Percentiles rank a stretch among this genome's conserved stretches.
Conservation (phyloP, 495 filamentous ascomycete genomes). For the Aspergillus steynii region DNA sequence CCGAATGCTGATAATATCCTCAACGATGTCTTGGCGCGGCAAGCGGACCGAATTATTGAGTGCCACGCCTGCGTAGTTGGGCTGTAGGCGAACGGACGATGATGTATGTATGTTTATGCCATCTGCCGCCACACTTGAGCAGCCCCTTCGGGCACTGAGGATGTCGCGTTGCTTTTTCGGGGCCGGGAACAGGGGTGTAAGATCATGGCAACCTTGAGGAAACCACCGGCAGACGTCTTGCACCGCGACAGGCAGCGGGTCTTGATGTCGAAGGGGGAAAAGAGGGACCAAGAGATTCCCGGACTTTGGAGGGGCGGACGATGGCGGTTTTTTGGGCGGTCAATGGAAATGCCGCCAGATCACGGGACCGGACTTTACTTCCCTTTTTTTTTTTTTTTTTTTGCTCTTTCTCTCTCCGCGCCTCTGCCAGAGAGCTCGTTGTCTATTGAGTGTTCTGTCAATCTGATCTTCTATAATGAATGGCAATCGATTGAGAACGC, state of each 20-base stretch:
- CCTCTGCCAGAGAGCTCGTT: no score
- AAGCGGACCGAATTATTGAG: not conserved
- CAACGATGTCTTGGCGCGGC: not conserved
- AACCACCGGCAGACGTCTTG: not conserved
- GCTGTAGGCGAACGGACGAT: not conserved
- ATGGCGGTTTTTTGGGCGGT: slow-evolving; percentile 5
- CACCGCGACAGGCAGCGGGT: no score
- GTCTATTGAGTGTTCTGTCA: no score
- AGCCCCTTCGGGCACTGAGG: slow-evolving; percentile 5
- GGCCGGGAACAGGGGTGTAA: not conserved
- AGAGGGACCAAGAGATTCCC: not conserved
- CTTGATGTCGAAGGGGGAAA: not conserved
- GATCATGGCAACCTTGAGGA: not conserved
- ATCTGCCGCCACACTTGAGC: not conserved
- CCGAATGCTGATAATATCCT: not conserved
- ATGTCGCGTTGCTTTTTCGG: not conserved
- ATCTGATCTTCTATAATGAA: no score
- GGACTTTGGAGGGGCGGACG: slow-evolving; percentile 6
- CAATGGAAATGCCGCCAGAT: slow-evolving; percentile 5
- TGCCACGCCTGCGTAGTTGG: slow-evolving; percentile 2
- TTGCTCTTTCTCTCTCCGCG: no score
- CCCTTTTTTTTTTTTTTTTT: no score
- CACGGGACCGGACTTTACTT: slow-evolving; percentile 5
- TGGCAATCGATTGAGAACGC: no score
- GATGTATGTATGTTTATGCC: not conserved